Conservation (phyloP, 2,329 filamentous ascomycete genomes). For the Fusarium cicatricum region DNA sequence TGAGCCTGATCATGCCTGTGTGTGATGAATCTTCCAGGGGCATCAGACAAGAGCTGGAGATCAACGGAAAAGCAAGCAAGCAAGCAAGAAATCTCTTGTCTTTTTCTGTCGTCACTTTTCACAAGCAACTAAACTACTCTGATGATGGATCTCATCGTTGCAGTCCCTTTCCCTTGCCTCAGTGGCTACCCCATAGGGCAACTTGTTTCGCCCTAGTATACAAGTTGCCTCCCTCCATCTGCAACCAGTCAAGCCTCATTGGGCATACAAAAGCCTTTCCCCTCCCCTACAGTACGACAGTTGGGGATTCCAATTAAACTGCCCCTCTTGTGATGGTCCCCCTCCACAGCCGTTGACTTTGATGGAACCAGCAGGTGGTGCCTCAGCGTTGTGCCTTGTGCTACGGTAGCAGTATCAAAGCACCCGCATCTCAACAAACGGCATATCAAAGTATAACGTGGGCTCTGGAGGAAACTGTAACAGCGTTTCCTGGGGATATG, state of each 20-base stretch:
- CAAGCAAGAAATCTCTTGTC: neutral
- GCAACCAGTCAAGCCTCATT: slow-evolving; percentile 19
- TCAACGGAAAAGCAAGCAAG: slow-evolving; percentile 6
- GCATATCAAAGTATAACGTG: neutral
- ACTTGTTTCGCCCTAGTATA: slow-evolving; percentile 11
- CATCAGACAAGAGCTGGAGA: slow-evolving; percentile 4
- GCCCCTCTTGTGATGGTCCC: slow-evolving; percentile 22
- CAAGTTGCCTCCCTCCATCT: slow-evolving; percentile 15
- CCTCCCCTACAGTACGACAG: slow-evolving; percentile 7
- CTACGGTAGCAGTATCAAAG: slow-evolving; percentile 5
- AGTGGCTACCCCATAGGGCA: slow-evolving; percentile 1
- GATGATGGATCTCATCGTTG: slow-evolving; percentile 2
- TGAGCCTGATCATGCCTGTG: slow-evolving; percentile 13
- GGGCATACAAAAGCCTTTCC: slow-evolving; percentile 12
- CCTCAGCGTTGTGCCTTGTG: slow-evolving; percentile 11
- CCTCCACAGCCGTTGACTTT: slow-evolving; percentile 16
- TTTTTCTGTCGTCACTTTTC: slow-evolving; percentile 17
- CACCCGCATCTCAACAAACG: slow-evolving; percentile 8
- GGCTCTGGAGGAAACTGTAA: too few species aligned
- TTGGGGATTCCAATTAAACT: slow-evolving; percentile 31
- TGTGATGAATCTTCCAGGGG: slow-evolving; percentile 24
- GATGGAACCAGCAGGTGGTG: neutral
- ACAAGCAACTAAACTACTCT: slow-evolving; percentile 1
- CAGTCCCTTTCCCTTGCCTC: neutral
- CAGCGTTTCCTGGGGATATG: too few species aligned